Percentiles rank a stretch among this genome's conserved stretches.
phyloP scores from a whole-genome alignment of 2,329 filamentous ascomycete genomes.

The Pseudopyrenochaeta lycopersici region DNA sequence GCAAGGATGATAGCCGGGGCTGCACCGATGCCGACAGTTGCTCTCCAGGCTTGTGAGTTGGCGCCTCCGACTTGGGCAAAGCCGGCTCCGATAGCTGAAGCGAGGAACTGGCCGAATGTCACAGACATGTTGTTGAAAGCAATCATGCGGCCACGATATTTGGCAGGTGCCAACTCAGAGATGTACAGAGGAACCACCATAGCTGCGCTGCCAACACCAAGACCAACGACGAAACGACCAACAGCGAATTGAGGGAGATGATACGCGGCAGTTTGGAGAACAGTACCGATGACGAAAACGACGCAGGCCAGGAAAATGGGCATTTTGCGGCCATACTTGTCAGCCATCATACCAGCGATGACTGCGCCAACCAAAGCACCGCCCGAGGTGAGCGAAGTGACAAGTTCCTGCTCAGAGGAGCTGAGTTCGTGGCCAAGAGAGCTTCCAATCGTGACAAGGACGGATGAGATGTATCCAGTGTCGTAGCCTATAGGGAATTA shows the following conservation, averaged over 20 bases:
- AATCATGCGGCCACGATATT: conserved; percentile 48
- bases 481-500: conserved; percentile 38
- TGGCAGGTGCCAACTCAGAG: conserved; percentile 38
- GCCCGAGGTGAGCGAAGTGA: conserved; percentile 50
- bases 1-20: conserved; percentile 47
- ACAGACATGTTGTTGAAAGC: conserved; percentile 48
- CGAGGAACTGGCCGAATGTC: conserved; percentile 42
- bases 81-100: conserved; percentile 43
- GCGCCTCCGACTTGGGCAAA: conserved; percentile 46
- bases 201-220: conserved; percentile 42
- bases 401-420: conserved; percentile 48
- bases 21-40: conserved; percentile 49
- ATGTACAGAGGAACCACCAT: conserved; percentile 45
- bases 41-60: conserved; percentile 44
- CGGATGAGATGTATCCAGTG: conserved; percentile 50
- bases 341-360: conserved; percentile 47
- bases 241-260: conserved; percentile 37
- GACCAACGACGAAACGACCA: conserved; percentile 41
- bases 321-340: conserved; percentile 44
- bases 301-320: conserved; percentile 38
- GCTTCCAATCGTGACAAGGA: conserved; percentile 48
- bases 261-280: conserved; percentile 39
- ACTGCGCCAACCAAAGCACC: conserved; percentile 51
- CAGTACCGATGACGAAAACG: conserved; percentile 40
- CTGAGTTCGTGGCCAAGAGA: conserved; percentile 41